Evolutionary conservation across 2,329 filamentous ascomycete genomes (phyloP).

Genomic region (Fusarium sp.): DNA sequence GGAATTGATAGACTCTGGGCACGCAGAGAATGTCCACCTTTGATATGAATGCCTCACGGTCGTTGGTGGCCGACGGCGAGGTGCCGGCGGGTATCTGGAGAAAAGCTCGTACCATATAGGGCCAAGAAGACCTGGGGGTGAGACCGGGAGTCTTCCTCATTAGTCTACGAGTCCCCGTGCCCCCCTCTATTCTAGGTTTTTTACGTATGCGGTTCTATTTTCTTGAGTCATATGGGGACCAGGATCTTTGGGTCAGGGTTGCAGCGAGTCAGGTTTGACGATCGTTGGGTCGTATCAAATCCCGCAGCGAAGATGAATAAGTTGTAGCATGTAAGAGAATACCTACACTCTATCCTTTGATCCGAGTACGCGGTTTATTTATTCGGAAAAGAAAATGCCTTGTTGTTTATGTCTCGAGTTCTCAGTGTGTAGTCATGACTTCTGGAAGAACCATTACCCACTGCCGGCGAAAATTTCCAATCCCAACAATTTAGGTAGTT

Average conservation of each 20-base stretch:
- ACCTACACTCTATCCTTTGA: neutral
- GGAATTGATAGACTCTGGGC: neutral
- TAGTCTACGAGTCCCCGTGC: neutral
- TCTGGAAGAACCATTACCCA: neutral
- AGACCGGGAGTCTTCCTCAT: neutral
- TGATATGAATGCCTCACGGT: slow-evolving; percentile 11
- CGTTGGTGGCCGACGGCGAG: slow-evolving; percentile 29
- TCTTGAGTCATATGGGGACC: slow-evolving; percentile 25
- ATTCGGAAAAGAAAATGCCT: neutral
- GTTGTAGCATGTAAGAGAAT: neutral
- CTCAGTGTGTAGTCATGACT: neutral
- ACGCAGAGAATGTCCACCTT: slow-evolving; percentile 5
- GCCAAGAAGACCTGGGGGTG: neutral
- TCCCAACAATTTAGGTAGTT: neutral
- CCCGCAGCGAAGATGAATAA: slow-evolving; percentile 1
- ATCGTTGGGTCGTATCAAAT: slow-evolving; percentile 1
- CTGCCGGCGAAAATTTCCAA: neutral
- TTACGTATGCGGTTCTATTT: slow-evolving; percentile 28
- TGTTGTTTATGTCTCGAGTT: neutral
- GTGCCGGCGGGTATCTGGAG: slow-evolving; percentile 21
- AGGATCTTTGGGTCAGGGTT: neutral
- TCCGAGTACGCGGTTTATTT: neutral
- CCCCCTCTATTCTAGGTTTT: slow-evolving; percentile 2
- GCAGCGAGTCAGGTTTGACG: slow-evolving; percentile 7
- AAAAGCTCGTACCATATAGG: neutral